Evolutionary conservation across 305 asterid genomes (phyloP), one percentile per base, ranked within the genome.

Genomic region (Fraxinus sp.): DNA sequence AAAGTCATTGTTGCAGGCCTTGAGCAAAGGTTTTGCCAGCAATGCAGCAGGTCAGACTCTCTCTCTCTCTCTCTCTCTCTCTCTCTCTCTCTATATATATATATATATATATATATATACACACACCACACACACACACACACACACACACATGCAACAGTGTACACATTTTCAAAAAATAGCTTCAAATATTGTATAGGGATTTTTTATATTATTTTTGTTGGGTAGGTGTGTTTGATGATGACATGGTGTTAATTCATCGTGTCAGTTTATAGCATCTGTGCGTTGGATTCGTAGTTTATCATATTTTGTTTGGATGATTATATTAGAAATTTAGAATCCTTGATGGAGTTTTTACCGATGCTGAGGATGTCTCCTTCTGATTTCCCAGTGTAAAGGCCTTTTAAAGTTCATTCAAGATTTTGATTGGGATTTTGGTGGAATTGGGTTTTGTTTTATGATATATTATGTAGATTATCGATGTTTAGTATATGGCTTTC

Each of bases 11-110:
- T 90, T 88, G 87, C 88, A 7, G 93, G 93, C 20, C 81, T 87
- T 82, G 87, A 86, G 82, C 93, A 89, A 82, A 90, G 93, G 89
- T 90, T 90, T 74, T 90, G 93, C 86, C 93, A 90, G 86, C 92
- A 90, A 83, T 90, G 93, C 49, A 90, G 93, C 90, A 86, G 93
- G 93, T 90, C 77, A 79, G 86, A 49, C 83, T 57, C 20, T 57
- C 68, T 57, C 74, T 59, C 37, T 68, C 35, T 64, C 16, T 62
- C 33, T 24, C 26, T 24, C 26, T 24, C 26, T 24, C 26, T 24
- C 26, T 24, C 35, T 0, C 33, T 24, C 33, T 64, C 14, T 24
- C 14, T 9, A 2, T 9, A 64, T 33, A 3, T 26, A 26, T 26
- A 26, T 26, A 26, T 26, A 26, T 26, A 26, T 26, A 26, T 26